phyloP scores from a whole-genome alignment of 352 stramenopile species.

The Pythium oligandrum region DNA sequence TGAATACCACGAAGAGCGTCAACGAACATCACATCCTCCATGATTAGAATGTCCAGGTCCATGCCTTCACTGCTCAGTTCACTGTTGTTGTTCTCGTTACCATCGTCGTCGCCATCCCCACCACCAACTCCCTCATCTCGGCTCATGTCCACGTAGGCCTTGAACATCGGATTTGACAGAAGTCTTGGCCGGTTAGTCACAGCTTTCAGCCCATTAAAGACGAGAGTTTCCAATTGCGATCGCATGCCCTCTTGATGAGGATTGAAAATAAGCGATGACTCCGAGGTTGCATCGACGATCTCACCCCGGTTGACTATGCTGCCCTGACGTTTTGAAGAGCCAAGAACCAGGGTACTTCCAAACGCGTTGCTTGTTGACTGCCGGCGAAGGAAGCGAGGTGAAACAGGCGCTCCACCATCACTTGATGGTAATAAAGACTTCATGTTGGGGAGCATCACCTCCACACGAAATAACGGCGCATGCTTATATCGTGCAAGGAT shows the following conservation, averaged over 20 bases:
- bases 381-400: not conserved
- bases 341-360: not conserved
- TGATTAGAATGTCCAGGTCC: slow-evolving; percentile 77
- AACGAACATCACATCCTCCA: slow-evolving; percentile 60
- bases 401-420: not conserved
- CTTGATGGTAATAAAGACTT: not conserved
- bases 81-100: slow-evolving; percentile 10
- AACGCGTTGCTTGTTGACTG: not conserved
- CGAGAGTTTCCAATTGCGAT: slow-evolving; percentile 59
- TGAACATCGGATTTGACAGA: slow-evolving; percentile 61
- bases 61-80: slow-evolving; percentile 44
- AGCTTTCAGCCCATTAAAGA: slow-evolving; percentile 63
- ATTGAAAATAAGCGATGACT: slow-evolving; percentile 40
- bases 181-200: slow-evolving; percentile 61
- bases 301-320: slow-evolving; percentile 1
- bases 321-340: slow-evolving; percentile 5
- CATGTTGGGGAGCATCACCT: slow-evolving; percentile 35
- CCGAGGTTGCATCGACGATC: slow-evolving; percentile 3
- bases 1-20: slow-evolving; percentile 52
- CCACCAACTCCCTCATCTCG: slow-evolving; percentile 35
- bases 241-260: slow-evolving; percentile 50
- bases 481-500: slow-evolving; percentile 18
- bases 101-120: slow-evolving; percentile 35
- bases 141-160: slow-evolving; percentile 54
- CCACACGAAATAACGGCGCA: slow-evolving; percentile 67